phyloP scores from a whole-genome alignment of 495 filamentous ascomycete genomes.

The Trichoderma gamsii region DNA sequence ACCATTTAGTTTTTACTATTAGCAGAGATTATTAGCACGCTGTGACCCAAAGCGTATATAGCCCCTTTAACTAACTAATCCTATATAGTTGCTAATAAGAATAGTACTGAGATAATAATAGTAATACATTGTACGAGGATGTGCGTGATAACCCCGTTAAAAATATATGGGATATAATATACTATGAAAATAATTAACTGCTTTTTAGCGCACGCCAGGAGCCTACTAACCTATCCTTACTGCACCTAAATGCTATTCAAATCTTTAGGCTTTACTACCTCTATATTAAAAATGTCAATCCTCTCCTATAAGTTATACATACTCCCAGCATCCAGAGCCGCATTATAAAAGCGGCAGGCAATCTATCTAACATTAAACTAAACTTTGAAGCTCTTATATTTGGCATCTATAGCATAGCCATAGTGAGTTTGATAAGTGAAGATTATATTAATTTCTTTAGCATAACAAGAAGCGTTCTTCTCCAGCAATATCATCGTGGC shows the following conservation, averaged over 20 bases:
- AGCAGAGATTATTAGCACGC: slow-evolving; percentile 39
- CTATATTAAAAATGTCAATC: slow-evolving; percentile 49
- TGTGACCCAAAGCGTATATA: slow-evolving; percentile 41
- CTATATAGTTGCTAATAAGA: no score
- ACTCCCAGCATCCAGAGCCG: slow-evolving; percentile 41
- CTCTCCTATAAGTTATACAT: slow-evolving; percentile 49
- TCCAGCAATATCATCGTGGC: slow-evolving; percentile 43
- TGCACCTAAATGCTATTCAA: slow-evolving; percentile 41
- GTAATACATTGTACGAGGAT: slow-evolving; percentile 30
- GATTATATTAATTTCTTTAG: slow-evolving; percentile 40
- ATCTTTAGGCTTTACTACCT: slow-evolving; percentile 48
- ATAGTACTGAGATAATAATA: slow-evolving; percentile 26
- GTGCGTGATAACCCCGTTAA: slow-evolving; percentile 32
- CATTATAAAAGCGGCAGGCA: slow-evolving; percentile 32
- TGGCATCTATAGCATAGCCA: slow-evolving; percentile 48
- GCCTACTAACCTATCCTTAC: slow-evolving; percentile 37
- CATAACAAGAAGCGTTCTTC: slow-evolving; percentile 38
- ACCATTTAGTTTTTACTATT: slow-evolving; percentile 32
- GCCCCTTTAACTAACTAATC: slow-evolving; percentile 13
- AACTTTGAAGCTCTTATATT: slow-evolving; percentile 48
- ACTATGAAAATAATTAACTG: slow-evolving; percentile 36
- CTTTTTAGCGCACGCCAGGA: slow-evolving; percentile 44
- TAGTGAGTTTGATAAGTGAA: slow-evolving; percentile 38
- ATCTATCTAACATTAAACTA: slow-evolving; percentile 28
- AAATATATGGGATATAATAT: slow-evolving; percentile 40